Evolutionary conservation across 306 rosid genomes (phyloP).

Genomic region (Rubus idaeus): DNA sequence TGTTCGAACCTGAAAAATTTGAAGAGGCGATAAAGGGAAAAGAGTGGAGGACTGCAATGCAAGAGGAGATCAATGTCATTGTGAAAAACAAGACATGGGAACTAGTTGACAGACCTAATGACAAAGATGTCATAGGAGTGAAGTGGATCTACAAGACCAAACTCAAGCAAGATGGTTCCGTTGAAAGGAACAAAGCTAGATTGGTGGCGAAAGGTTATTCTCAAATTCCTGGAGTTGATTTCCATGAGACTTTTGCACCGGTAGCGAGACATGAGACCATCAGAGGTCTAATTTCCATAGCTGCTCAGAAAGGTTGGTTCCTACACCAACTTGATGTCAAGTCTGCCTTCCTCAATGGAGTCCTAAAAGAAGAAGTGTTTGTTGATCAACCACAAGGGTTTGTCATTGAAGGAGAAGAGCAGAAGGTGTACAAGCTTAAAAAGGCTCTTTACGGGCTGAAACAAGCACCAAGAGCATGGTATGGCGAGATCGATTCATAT

Average conservation of each 20-base stretch:
- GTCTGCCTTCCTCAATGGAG: neutral
- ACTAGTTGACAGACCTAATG: neutral
- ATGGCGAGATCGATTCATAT: no score
- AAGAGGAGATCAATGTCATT: no score
- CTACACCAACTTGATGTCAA: neutral
- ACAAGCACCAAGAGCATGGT: no score
- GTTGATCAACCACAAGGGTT: neutral
- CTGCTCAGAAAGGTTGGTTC: neutral
- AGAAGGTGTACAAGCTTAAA: neutral
- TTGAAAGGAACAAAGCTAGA: no score
- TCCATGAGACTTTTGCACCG: neutral
- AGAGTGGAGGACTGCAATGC: no score
- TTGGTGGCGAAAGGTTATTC: no score
- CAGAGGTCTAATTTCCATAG: neutral
- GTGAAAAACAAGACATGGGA: neutral
- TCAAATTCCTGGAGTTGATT: no score
- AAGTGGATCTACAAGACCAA: neutral
- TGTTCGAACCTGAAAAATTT: no score
- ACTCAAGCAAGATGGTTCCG: neutral
- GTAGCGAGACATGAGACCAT: no score
- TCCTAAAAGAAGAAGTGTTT: neutral
- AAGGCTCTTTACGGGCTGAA: neutral
- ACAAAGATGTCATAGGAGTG: neutral
- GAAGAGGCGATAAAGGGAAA: no score
- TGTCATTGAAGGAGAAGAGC: neutral